Evolutionary conservation across 768 basidiomycete genomes (phyloP).

Genomic region (Tylopilus vinaceipallidus): DNA sequence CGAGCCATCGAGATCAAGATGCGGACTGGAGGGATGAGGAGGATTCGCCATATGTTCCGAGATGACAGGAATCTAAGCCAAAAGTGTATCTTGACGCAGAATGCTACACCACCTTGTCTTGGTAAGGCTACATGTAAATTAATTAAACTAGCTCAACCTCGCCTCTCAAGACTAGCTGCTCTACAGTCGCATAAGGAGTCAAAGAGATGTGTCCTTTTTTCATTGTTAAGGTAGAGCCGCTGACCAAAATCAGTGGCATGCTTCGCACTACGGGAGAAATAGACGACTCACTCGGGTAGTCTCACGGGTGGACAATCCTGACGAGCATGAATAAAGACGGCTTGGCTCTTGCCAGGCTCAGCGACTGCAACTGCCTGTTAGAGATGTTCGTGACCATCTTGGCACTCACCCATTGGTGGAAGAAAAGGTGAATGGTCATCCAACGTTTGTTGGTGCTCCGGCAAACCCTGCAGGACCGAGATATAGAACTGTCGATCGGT

Average conservation of each 20-base stretch:
- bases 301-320: slow-evolving; percentile 63
- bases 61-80: slow-evolving; percentile 17
- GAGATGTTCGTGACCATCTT: not conserved
- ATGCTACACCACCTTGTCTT: slow-evolving; percentile 12
- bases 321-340: slow-evolving; percentile 82
- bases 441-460: slow-evolving; percentile 70
- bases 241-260: slow-evolving; percentile 23
- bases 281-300: slow-evolving; percentile 61
- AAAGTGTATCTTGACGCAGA: slow-evolving; percentile 6
- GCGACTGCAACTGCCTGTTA: slow-evolving; percentile 51
- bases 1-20: slow-evolving; percentile 41
- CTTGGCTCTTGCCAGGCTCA: slow-evolving; percentile 68
- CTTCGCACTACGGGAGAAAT: not conserved
- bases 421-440: slow-evolving; percentile 72
- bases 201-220: slow-evolving; percentile 80
- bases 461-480: slow-evolving; percentile 83
- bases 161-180: slow-evolving; percentile 68
- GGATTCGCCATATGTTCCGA: slow-evolving; percentile 44
- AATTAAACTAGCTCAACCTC: slow-evolving; percentile 73
- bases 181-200: slow-evolving; percentile 72
- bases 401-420: slow-evolving; percentile 67
- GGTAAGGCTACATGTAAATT: slow-evolving; percentile 19
- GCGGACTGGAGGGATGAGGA: slow-evolving; percentile 42
- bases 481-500: slow-evolving; percentile 74
- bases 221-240: slow-evolving; percentile 73